These are phyloP conservation scores for Eurotiales sp. DNA, from an alignment of 2,329 filamentous ascomycete species.

Conservation along the genomic window DNA sequence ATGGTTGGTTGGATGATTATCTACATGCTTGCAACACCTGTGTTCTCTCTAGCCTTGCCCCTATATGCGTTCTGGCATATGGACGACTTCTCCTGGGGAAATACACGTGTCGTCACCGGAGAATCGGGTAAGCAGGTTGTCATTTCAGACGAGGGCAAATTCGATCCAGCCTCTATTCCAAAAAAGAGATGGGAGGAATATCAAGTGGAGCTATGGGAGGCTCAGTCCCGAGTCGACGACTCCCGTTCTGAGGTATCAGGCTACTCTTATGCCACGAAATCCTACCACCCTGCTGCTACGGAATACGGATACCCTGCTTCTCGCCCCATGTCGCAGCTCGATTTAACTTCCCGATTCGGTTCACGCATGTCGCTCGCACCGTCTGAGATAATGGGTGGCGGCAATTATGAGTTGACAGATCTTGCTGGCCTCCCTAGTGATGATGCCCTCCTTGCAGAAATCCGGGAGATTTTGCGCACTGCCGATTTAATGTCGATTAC, in stretches of 20 bases:
- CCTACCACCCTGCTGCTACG: conserved; percentile 57
- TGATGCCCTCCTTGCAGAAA: conserved; percentile 86
- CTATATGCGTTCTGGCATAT: conserved; percentile 98
- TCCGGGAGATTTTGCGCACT: conserved; percentile 84
- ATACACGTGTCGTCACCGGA: conserved; percentile 93
- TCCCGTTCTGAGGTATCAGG: conserved; percentile 80
- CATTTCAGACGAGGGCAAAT: conserved; percentile 95
- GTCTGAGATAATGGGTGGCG: conserved; percentile 65
- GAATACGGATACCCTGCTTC: conserved; percentile 69
- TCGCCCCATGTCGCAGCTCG: conserved; percentile 58
- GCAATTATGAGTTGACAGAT: conserved; percentile 69
- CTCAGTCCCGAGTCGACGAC: conserved; percentile 78
- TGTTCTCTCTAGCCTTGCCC: conserved; percentile 87
- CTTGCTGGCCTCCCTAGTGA: conserved; percentile 77
- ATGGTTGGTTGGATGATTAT: conserved; percentile 99
- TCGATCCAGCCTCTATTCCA: conserved; percentile 86
- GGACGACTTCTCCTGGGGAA: conserved; percentile 99
- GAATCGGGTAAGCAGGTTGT: conserved; percentile 90
- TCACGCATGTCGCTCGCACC: conserved; percentile 78
- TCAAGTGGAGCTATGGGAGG: conserved; percentile 95
- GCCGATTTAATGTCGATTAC: conserved; percentile 97
- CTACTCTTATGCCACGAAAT: conserved; percentile 89
- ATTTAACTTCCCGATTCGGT: conserved; percentile 49
- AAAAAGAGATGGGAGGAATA: conserved; percentile 99
- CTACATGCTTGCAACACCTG: conserved; percentile 83